Conservation (phyloP, 2,329 filamentous ascomycete genomes). For the Orbilia blumenaviensis region DNA sequence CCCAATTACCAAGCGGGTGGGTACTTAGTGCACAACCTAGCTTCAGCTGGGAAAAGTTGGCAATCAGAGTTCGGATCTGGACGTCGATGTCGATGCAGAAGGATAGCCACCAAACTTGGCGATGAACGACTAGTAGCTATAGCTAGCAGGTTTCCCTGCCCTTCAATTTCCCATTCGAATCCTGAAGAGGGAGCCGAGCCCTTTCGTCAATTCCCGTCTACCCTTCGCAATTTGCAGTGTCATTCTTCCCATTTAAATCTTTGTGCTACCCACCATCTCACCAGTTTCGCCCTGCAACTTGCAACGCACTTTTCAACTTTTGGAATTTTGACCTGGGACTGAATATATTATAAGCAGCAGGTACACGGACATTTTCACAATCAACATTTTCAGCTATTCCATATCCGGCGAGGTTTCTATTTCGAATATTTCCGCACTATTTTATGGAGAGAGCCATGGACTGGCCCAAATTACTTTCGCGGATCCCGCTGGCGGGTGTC, state of each 20-base stretch:
- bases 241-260: background rate
- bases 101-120: slow-evolving; percentile 12
- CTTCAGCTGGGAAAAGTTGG: slow-evolving; percentile 6
- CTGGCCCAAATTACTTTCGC: slow-evolving; percentile 6
- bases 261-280: slow-evolving; percentile 4
- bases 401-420: background rate
- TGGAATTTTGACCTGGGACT: too few relatives aligned
- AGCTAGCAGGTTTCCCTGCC: background rate
- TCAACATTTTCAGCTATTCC: background rate
- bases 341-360: too few relatives aligned
- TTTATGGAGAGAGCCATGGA: background rate
- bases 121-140: too few relatives aligned
- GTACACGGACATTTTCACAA: too few relatives aligned
- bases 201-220: too few relatives aligned
- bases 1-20: slow-evolving; percentile 49
- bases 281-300: background rate
- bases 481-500: background rate
- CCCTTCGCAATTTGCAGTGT: too few relatives aligned
- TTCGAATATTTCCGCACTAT: background rate
- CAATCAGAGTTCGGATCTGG: background rate
- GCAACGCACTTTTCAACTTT: background rate
- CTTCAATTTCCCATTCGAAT: background rate
- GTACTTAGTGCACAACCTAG: background rate
- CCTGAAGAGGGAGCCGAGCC: too few relatives aligned
- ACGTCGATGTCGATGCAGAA: background rate